Evolutionary conservation across 306 rosid genomes (phyloP), one percentile per base, ranked within the genome.

Genomic region (Benincasa hispida): DNA sequence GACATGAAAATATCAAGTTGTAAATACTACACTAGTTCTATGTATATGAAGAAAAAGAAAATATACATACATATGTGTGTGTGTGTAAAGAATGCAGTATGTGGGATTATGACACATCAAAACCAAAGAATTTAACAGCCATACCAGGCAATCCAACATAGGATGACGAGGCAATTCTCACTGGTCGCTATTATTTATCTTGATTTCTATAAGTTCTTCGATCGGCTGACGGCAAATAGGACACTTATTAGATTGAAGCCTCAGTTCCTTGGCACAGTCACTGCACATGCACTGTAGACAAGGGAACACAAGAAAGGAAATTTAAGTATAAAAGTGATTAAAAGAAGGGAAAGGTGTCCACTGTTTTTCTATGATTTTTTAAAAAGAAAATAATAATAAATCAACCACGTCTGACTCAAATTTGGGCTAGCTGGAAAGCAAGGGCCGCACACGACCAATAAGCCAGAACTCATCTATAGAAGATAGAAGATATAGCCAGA

Each of bases 201-300:
- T 90, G 86, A 93, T 91, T 84, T 89, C 93, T 27, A 91, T 81
- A 72, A 91, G 93, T 79, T 89, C 92, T 78, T 88, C 88, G 19
- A 93, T 91, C 42, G 93, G 86, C 78, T 93, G 97, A 78, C 97
- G 92, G 77, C 98, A 93, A 75, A 93, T 88, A 18, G 98, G 98
- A 86, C 98, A 93, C 74, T 89, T 89, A 78, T 91, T 91, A 74
- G 92, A 84, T 78, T 86, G 97, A 75, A 84, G 85, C 72, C 85
- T 87, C 87, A 91, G 81, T 58, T 82, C 92, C 79, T 93, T 89
- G 59, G 98, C 96, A 86, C 93, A 89, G 24, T 88, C 97, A 61
- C 92, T 80, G 87, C 98, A 93, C 98, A 91, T 79, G 78, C 97
- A 93, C 97, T 93, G 88, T 34, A 79, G 65, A 50, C 80, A n/a